These are phyloP conservation scores for Aureobasidium namibiae DNA, from an alignment of 2,329 filamentous ascomycete genomes.

Conservation along the genomic window DNA sequence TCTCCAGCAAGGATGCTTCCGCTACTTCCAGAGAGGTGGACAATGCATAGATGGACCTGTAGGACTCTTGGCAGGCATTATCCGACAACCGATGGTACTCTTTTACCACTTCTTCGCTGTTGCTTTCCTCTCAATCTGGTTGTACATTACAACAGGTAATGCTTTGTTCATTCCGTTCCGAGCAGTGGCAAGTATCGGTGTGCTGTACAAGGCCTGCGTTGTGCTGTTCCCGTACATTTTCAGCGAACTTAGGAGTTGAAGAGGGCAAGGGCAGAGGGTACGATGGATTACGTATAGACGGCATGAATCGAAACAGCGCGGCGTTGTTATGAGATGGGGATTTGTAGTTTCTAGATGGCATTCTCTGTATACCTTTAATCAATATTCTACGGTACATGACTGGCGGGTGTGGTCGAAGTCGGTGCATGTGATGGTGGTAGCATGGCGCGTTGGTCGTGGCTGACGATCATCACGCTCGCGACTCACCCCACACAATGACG, in stretches of 20 bases:
- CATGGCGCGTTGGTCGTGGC: not conserved
- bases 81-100: slow-evolving; percentile 67
- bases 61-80: slow-evolving; percentile 72
- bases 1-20: slow-evolving; percentile 84
- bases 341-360: not conserved
- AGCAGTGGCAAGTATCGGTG: slow-evolving; percentile 32
- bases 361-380: not conserved
- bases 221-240: slow-evolving; percentile 46
- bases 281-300: not conserved
- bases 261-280: not conserved
- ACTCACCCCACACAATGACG: not conserved
- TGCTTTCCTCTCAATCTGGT: slow-evolving; percentile 78
- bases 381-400: too few relatives aligned
- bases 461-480: too few relatives aligned
- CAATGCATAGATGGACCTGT: slow-evolving; percentile 70
- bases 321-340: not conserved
- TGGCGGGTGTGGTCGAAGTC: not conserved
- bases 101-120: slow-evolving; percentile 94
- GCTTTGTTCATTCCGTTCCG: slow-evolving; percentile 31
- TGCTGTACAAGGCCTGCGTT: slow-evolving; percentile 44
- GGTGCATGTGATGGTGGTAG: not conserved
- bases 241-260: slow-evolving; percentile 24
- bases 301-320: slow-evolving; percentile 7
- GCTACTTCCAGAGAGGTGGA: slow-evolving; percentile 72
- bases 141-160: slow-evolving; percentile 44